A percentile compares a stretch with the other conserved stretches of the same genome.
These are phyloP conservation scores for Fusarium marasasianum DNA, from an alignment of 2,329 filamentous ascomycete genomes.

Conservation along the genomic window DNA sequence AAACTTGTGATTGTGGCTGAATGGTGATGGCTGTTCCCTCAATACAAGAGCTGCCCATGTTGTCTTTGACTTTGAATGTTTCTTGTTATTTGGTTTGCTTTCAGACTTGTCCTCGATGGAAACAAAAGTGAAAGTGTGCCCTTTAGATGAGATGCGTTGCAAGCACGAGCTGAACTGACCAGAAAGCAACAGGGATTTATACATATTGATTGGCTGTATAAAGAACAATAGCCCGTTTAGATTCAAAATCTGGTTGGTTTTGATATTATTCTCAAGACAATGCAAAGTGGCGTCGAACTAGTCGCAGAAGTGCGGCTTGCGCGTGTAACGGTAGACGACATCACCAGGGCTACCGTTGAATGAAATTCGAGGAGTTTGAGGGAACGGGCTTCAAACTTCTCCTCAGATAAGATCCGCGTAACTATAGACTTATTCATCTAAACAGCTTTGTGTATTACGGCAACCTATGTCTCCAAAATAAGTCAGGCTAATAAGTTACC, in stretches of 20 bases:
- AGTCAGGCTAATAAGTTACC: fast-evolving
- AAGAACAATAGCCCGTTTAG: not conserved
- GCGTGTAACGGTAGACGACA: not conserved
- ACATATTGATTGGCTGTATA: not conserved
- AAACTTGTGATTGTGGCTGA: too few species aligned
- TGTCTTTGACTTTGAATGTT: fast-evolving
- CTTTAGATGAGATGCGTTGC: not conserved
- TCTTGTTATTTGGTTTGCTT: fast-evolving
- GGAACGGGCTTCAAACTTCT: fast-evolving
- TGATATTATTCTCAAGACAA: not conserved
- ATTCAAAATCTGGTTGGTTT: fast-evolving
- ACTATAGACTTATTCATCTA: fast-evolving
- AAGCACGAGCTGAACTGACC: not conserved
- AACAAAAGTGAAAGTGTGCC: not conserved
- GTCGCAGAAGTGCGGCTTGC: not conserved
- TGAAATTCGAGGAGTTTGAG: not conserved
- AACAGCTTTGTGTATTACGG: fast-evolving
- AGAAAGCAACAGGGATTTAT: fast-evolving
- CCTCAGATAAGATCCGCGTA: fast-evolving
- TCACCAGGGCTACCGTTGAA: not conserved
- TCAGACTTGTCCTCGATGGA: fast-evolving
- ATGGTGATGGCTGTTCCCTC: too few species aligned
- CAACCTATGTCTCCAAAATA: fast-evolving
- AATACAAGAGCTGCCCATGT: fast-evolving
- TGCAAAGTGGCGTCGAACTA: constrained; percentile 2